phyloP scores from a whole-genome alignment of 2,329 filamentous ascomycete genomes.

The Thyridium curvatum region DNA sequence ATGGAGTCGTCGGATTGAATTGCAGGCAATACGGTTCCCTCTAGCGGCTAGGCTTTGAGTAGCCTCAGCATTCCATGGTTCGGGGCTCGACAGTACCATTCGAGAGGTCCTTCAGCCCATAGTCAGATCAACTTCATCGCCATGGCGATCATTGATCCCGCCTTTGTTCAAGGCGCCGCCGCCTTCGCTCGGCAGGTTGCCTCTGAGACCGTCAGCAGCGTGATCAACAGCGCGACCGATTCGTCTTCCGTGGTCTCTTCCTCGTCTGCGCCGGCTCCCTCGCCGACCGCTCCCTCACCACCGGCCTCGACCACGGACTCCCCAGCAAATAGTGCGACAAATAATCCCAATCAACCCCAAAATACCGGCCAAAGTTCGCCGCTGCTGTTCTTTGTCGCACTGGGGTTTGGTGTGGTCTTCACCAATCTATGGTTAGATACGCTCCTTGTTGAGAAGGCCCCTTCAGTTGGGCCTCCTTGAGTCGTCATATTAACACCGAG shows the following conservation, averaged over 20 bases:
- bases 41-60: no score
- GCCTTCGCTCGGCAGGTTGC: slow-evolving; percentile 17
- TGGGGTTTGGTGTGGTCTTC: slow-evolving; percentile 97
- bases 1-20: no score
- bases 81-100: no score
- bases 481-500: background rate
- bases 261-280: background rate
- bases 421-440: slow-evolving; percentile 87
- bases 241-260: slow-evolving; percentile 2
- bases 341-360: background rate
- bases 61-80: no score
- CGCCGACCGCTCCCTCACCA: slow-evolving; percentile 6
- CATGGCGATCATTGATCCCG: slow-evolving; percentile 18
- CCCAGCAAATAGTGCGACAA: slow-evolving; percentile 4
- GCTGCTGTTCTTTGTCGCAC: slow-evolving; percentile 43
- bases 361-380: slow-evolving; percentile 27
- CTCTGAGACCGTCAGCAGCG: slow-evolving; percentile 1
- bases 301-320: slow-evolving; percentile 6
- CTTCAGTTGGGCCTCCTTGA: slow-evolving; percentile 12
- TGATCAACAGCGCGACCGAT: background rate
- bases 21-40: no score
- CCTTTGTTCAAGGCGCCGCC: slow-evolving; percentile 16
- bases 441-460: slow-evolving; percentile 10
- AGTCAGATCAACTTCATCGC: slow-evolving; percentile 5
- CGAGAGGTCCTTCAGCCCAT: background rate